Evolutionary conservation across 768 basidiomycete species (phyloP).

Genomic region (Lactarius trivialis): DNA sequence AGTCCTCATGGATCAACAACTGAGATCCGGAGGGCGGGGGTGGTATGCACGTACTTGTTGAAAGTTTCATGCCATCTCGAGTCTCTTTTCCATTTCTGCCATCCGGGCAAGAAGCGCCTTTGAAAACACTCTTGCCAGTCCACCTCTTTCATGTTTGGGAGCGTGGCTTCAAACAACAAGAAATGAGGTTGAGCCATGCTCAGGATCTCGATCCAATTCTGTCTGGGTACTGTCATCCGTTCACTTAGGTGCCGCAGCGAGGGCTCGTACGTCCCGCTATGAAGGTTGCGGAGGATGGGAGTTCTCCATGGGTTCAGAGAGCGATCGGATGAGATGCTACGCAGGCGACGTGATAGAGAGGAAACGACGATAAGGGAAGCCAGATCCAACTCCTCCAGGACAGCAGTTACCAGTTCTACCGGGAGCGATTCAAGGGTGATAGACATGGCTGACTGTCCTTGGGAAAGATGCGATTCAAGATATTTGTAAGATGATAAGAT

Average conservation of each 20-base stretch:
- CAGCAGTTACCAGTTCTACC: slow-evolving; percentile 71
- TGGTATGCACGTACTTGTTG: slow-evolving; percentile 45
- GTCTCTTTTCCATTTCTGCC: slow-evolving; percentile 63
- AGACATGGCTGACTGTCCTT: slow-evolving; percentile 4
- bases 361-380: slow-evolving; percentile 51
- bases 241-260: slow-evolving; percentile 55
- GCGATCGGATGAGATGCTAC: slow-evolving; percentile 51
- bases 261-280: slow-evolving; percentile 40
- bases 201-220: slow-evolving; percentile 76
- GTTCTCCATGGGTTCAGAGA: slow-evolving; percentile 70
- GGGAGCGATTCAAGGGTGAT: slow-evolving; percentile 40
- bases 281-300: slow-evolving; percentile 58
- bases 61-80: slow-evolving; percentile 58
- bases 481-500: slow-evolving; percentile 12
- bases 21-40: slow-evolving; percentile 1
- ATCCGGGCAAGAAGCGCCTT: slow-evolving; percentile 69
- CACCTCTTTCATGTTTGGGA: slow-evolving; percentile 55
- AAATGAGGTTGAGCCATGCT: slow-evolving; percentile 54
- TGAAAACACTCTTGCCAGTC: slow-evolving; percentile 77
- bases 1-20: slow-evolving; percentile 18
- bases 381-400: slow-evolving; percentile 63
- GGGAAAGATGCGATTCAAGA: not conserved
- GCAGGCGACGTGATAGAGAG: slow-evolving; percentile 53
- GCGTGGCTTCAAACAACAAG: slow-evolving; percentile 58
- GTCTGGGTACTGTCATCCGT: slow-evolving; percentile 56